phyloP scores from a whole-genome alignment of 305 asterid genomes.

The Rubia balearica region DNA sequence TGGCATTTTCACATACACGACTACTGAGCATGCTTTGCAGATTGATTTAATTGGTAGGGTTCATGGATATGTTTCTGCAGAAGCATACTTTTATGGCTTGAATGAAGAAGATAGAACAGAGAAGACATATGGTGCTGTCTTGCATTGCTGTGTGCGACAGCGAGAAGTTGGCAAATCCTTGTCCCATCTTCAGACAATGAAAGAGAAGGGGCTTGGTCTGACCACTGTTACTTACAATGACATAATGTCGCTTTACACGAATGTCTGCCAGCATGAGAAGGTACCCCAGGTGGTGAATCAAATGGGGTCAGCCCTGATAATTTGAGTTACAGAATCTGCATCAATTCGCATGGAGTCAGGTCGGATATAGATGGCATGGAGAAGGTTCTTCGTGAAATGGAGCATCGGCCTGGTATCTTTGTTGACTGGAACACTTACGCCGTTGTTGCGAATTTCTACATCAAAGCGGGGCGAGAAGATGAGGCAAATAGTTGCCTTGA shows the following conservation, averaged over 20 bases:
- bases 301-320: slow-evolving; percentile 43
- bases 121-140: too few species aligned
- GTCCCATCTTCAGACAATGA: slow-evolving; percentile 46
- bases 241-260: slow-evolving; percentile 56
- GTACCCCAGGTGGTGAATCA: too few species aligned
- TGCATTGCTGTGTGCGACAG: slow-evolving; percentile 20
- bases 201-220: slow-evolving; percentile 47
- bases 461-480: slow-evolving; percentile 35
- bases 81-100: slow-evolving; percentile 38
- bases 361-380: slow-evolving; percentile 63
- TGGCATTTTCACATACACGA: slow-evolving; percentile 39
- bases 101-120: too few species aligned
- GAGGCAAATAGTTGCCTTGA: slow-evolving; percentile 33
- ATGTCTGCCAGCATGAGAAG: too few species aligned
- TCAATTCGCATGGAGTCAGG: slow-evolving; percentile 56
- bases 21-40: slow-evolving; percentile 72
- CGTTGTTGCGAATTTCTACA: slow-evolving; percentile 56
- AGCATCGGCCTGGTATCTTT: slow-evolving; percentile 34
- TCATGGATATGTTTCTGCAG: slow-evolving; percentile 55
- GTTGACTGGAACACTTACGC: slow-evolving; percentile 77
- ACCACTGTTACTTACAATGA: slow-evolving; percentile 53
- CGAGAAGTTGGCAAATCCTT: slow-evolving; percentile 44
- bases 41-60: slow-evolving; percentile 74
- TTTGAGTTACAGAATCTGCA: slow-evolving; percentile 69
- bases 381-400: slow-evolving; percentile 60